Evolutionary conservation across 1,284 basidiomycete species (phyloP), one percentile per base, ranked within the genome.

Genomic region (Trichosporon ovoides): DNA sequence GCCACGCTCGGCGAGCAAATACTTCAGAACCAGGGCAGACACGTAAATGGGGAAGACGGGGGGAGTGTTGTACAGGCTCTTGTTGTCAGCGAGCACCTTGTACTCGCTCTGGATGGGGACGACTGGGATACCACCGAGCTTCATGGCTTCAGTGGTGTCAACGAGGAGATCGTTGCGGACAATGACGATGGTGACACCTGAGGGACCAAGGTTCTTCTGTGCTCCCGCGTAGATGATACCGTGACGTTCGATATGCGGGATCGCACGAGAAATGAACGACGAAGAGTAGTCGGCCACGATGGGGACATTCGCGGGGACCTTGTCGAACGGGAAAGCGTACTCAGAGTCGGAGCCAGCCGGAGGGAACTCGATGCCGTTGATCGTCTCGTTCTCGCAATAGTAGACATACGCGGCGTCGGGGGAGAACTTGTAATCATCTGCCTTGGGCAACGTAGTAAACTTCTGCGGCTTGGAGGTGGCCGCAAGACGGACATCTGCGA

Each of bases 351-450:
- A 77, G 34, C 80, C 80, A 20, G 72, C 68, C 9, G 79, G 74
- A 4, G 88, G 81, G 79, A 91, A 98, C 79, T 98, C 89, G 56
- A 95, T 87, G 34, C 96, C 96, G 70, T 97, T 88, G 59, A 98
- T 91, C 3, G 96, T 99, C 81, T 99, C 96, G 80, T 99, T 99
- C 76, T 98, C 95, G 83, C 96, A 99, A 80, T 98, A 98, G 80
- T 96, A 98, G 56, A 98, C 87, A 70, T 94, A 84, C 10, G 90
- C 94, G 1, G 95, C 87, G 50, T 77, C 73, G 38, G 72, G 66
- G 13, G 89, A 89, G 79, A 96, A 89, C n/a, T 79, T 77, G 83
- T 88, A 97, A 50, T 83, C 80, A 56, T 81, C 79, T 69, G 85
- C 84, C 13, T 84, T 79, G 12, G 94, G 92, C 68, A 98, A 85